Conservation (phyloP, 1,284 basidiomycete species). For the Athelia psychrophila region DNA sequence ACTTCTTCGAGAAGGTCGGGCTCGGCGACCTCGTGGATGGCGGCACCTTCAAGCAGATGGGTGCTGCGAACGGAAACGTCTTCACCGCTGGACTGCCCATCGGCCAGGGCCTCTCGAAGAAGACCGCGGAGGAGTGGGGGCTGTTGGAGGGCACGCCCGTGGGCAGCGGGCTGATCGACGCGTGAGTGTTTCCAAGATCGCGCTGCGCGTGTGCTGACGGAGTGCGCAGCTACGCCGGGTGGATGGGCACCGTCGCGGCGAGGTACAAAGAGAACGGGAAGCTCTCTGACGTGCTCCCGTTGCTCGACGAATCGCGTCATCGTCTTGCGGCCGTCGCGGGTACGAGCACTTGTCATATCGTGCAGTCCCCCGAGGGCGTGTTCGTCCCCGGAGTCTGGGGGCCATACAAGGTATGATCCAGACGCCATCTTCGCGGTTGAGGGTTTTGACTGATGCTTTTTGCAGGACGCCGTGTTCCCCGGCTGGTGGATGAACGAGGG, state of each 20-base stretch:
- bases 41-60: slow-evolving; percentile 75
- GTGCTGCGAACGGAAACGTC: slow-evolving; percentile 64
- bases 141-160: slow-evolving; percentile 89
- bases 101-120: slow-evolving; percentile 77
- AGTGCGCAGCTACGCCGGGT: slow-evolving; percentile 83
- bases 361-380: slow-evolving; percentile 81
- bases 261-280: slow-evolving; percentile 57
- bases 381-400: slow-evolving; percentile 97
- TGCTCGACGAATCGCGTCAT: slow-evolving; percentile 73
- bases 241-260: slow-evolving; percentile 95
- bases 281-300: slow-evolving; percentile 47
- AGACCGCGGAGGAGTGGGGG: slow-evolving; percentile 85
- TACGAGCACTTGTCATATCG: slow-evolving; percentile 94
- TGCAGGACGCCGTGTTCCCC: slow-evolving; percentile 81
- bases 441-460: background rate
- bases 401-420: slow-evolving; percentile 72
- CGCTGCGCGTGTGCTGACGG: background rate
- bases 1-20: slow-evolving; percentile 86
- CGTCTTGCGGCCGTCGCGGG: slow-evolving; percentile 93
- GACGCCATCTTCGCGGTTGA: background rate
- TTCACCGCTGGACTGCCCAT: slow-evolving; percentile 93
- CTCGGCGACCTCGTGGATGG: slow-evolving; percentile 62
- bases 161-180: slow-evolving; percentile 94
- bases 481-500: slow-evolving; percentile 99
- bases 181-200: slow-evolving; percentile 45